A percentile compares a stretch with the other conserved stretches of the same genome.
Evolutionary conservation across 2,329 filamentous ascomycete species (phyloP).

Genomic region (Whalleya microplaca): DNA sequence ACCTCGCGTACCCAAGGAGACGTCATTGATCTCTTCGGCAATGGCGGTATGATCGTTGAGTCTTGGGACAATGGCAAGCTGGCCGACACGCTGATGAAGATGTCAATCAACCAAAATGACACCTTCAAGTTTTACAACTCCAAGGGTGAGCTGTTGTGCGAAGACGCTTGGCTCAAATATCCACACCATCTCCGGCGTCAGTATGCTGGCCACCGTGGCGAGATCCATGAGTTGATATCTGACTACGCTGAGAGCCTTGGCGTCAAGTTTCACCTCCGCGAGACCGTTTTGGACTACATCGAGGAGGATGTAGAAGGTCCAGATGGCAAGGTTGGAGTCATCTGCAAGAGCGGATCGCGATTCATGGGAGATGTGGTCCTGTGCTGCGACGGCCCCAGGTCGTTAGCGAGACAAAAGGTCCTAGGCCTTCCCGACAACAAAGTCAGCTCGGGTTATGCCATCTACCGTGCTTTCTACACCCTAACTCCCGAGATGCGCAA

Average conservation of each 20-base stretch:
- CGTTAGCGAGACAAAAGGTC: not conserved
- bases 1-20: slow-evolving; percentile 1
- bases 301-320: not conserved
- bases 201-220: not conserved
- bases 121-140: not conserved
- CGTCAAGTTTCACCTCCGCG: not conserved
- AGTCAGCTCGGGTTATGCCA: not conserved
- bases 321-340: not conserved
- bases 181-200: not conserved
- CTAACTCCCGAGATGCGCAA: not conserved
- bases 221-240: not conserved
- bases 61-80: not conserved
- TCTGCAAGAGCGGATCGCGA: not conserved
- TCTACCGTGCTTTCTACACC: not conserved
- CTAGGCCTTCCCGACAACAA: not conserved
- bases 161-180: not conserved
- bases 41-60: not conserved
- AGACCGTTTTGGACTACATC: not conserved
- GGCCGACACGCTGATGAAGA: not conserved
- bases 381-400: not conserved
- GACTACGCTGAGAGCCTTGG: not conserved
- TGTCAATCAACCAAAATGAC: not conserved
- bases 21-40: not conserved
- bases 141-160: not conserved
- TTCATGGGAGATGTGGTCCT: not conserved